These are phyloP conservation scores for Lenwebbia sp. DNA, from an alignment of 345 rosid species.

Conservation along the genomic window DNA sequence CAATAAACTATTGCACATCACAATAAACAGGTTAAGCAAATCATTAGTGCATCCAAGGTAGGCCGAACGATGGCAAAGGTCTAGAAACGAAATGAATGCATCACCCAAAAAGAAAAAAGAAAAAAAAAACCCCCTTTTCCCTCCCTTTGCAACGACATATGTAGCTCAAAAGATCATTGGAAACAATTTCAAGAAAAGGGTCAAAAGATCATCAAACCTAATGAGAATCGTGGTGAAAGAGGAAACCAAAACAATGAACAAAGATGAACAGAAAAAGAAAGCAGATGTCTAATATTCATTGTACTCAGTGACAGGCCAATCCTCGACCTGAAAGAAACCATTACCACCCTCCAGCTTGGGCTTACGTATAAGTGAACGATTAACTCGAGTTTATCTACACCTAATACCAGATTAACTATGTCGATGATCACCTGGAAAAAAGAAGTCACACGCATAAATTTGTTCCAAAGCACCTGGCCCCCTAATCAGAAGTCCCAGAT, in stretches of 20 bases:
- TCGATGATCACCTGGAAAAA: not conserved
- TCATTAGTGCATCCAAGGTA: not conserved
- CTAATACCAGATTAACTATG: not conserved
- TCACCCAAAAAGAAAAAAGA: not conserved
- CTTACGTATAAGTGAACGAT: not conserved
- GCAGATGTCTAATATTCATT: not conserved
- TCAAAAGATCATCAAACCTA: not conserved
- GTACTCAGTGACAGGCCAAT: not conserved
- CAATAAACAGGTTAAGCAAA: not conserved
- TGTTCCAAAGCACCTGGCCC: not conserved
- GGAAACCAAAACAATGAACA: not conserved
- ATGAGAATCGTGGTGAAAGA: not conserved
- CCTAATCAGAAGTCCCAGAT: not conserved
- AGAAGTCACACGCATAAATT: not conserved
- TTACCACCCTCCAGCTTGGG: not conserved
- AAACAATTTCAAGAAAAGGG: not conserved
- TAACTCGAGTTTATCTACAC: not conserved
- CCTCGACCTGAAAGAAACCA: not conserved
- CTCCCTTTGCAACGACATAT: not conserved
- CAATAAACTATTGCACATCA: not conserved
- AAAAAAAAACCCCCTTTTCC: not conserved
- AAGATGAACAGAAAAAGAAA: not conserved
- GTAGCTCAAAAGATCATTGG: not conserved
- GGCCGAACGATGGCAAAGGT: not conserved
- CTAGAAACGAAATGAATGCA: not conserved